Conservation (phyloP, 1,139 yeast genomes). For the Pneumocystis oryctolagi region DNA sequence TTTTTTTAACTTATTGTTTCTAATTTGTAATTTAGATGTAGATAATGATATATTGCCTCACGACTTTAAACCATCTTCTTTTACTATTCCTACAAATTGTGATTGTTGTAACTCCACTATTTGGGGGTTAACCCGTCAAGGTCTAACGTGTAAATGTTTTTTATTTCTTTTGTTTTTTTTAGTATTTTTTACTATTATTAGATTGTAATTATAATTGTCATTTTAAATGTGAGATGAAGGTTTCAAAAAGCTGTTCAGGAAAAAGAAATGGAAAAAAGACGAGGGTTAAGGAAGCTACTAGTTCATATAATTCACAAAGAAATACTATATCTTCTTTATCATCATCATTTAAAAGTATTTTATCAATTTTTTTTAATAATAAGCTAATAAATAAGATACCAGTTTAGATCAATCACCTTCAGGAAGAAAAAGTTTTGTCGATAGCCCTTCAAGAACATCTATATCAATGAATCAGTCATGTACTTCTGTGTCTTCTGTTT, state of each 20-base stretch:
- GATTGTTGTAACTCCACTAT: constrained; percentile 16
- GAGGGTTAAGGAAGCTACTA: constrained; percentile 10
- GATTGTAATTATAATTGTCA: constrained; percentile 19
- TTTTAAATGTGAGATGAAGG: constrained; percentile 19
- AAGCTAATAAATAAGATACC: neutral
- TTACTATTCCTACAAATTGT: constrained; percentile 19
- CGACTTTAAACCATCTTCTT: constrained; percentile 18
- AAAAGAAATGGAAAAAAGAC: constrained; percentile 8
- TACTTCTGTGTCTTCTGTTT: constrained; percentile 5
- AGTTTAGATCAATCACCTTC: neutral
- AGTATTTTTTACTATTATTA: neutral
- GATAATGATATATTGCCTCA: constrained; percentile 18
- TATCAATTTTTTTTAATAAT: neutral
- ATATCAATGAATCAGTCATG: neutral
- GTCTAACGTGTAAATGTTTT: constrained; percentile 16
- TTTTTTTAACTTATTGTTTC: neutral
- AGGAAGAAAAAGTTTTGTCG: neutral
- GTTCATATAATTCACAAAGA: neutral
- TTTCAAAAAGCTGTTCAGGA: constrained; percentile 17
- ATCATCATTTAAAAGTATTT: neutral
- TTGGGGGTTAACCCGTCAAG: constrained; percentile 19
- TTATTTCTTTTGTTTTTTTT: neutral
- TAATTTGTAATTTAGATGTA: constrained; percentile 26
- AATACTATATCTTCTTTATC: neutral
- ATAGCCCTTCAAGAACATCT: neutral